These are phyloP conservation scores for Fusarium xylarioides DNA, from an alignment of 2,329 filamentous ascomycete species.

Conservation along the genomic window DNA sequence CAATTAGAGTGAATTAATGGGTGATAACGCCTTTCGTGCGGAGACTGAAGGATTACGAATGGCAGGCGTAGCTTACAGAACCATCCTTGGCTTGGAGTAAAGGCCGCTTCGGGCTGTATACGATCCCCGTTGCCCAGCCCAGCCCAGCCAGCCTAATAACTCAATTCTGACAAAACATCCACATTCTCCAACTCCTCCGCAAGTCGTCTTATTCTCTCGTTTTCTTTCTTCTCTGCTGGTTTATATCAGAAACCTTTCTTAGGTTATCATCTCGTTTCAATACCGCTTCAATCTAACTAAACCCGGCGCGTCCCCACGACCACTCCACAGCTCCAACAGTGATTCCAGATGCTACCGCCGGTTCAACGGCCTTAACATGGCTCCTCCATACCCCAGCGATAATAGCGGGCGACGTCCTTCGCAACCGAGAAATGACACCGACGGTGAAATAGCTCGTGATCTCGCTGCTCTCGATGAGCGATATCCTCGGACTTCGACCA, in stretches of 20 bases:
- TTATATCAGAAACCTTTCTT: neutral
- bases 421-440: constrained; percentile 13
- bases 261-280: neutral
- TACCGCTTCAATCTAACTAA: neutral
- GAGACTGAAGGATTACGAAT: neutral
- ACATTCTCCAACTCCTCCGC: neutral
- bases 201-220: constrained; percentile 12
- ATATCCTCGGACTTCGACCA: constrained; percentile 28
- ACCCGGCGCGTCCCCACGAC: constrained; percentile 6
- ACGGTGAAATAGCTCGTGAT: constrained; percentile 35
- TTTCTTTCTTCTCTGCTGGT: neutral
- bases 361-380: constrained; percentile 40
- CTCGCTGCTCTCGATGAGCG: constrained; percentile 38
- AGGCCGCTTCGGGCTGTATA: constrained; percentile 21
- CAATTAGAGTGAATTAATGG: neutral
- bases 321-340: constrained; percentile 14
- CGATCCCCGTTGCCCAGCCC: constrained; percentile 20
- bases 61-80: constrained; percentile 2
- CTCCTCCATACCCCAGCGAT: constrained; percentile 39
- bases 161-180: constrained; percentile 30
- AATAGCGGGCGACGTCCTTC: constrained; percentile 33
- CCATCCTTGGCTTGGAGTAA: neutral
- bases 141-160: neutral
- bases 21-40: neutral
- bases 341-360: constrained; percentile 41